Conservation (phyloP, 2,329 filamentous ascomycete species). For the Juglanconis juglandina region DNA sequence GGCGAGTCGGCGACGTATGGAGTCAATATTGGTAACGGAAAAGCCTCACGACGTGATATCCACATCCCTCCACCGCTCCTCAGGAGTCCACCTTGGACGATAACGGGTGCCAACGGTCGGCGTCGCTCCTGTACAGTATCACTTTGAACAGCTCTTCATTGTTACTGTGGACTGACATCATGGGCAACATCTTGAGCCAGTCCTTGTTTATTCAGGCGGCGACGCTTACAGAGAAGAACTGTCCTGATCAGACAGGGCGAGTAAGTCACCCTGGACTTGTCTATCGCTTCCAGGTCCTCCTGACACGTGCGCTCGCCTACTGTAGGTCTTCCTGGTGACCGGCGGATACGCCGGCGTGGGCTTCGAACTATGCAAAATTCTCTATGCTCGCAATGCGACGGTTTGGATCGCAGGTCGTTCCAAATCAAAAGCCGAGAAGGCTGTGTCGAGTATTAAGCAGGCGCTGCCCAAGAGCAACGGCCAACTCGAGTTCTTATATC, state of each 20-base stretch:
- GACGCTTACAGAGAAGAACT: conserved; percentile 24
- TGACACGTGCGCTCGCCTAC: neutral
- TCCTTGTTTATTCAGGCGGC: conserved; percentile 22
- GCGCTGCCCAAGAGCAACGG: neutral
- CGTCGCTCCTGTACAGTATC: too few species aligned
- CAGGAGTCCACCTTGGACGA: too few species aligned
- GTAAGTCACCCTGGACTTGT: conserved; percentile 14
- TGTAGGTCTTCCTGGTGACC: conserved; percentile 39
- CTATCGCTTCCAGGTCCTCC: conserved; percentile 6
- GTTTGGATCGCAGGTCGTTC: conserved; percentile 45
- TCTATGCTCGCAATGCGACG: conserved; percentile 45
- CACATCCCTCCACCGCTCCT: too few species aligned
- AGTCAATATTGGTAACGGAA: too few species aligned
- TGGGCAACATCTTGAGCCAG: conserved; percentile 26
- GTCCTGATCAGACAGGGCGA: conserved; percentile 23
- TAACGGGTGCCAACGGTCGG: too few species aligned
- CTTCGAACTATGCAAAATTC: conserved; percentile 42
- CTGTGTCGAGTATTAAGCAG: neutral
- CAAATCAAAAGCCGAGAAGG: neutral
- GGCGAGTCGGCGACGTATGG: too few species aligned
- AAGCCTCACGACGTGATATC: too few species aligned
- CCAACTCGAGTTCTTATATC: neutral
- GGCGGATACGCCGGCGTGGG: conserved; percentile 31
- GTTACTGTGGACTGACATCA: neutral
- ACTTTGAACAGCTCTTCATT: too few species aligned